Evolutionary conservation across 2,329 filamentous ascomycete species (phyloP).

Genomic region (Ophiostoma tasmaniense): DNA sequence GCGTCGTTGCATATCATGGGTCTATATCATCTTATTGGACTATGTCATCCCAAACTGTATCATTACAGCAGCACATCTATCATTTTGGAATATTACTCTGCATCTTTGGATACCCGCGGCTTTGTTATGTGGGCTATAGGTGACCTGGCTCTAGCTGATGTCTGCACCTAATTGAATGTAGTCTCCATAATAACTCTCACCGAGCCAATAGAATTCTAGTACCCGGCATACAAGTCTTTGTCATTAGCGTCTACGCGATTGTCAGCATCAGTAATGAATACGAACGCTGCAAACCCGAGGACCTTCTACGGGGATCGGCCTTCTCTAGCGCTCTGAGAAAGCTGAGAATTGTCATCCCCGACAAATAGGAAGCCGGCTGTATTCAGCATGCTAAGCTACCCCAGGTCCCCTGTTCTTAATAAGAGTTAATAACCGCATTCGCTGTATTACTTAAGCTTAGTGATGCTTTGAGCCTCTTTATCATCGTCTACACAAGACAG

Average conservation of each 20-base stretch:
- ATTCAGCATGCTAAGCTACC: neutral
- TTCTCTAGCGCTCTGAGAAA: neutral
- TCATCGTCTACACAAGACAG: neutral
- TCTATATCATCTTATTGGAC: neutral
- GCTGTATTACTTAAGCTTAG: constrained; percentile 9
- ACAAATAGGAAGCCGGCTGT: neutral
- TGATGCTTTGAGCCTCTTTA: constrained; percentile 5
- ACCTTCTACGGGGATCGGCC: neutral
- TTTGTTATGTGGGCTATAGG: neutral
- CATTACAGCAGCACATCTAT: neutral
- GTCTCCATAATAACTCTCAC: neutral
- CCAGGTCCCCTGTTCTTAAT: neutral
- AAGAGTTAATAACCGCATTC: neutral
- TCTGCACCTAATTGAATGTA: neutral
- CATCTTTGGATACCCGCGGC: neutral
- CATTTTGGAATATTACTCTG: neutral
- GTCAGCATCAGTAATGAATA: constrained; percentile 16
- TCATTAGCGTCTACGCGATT: neutral
- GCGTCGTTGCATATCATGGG: neutral
- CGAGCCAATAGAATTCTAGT: neutral
- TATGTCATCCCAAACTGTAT: neutral
- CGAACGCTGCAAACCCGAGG: neutral
- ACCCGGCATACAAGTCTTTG: neutral
- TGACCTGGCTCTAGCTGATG: neutral
- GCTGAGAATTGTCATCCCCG: neutral